Evolutionary conservation across 768 basidiomycete species (phyloP), one percentile per base, ranked within the genome.

Genomic region (Hirschioporus abietinus): DNA sequence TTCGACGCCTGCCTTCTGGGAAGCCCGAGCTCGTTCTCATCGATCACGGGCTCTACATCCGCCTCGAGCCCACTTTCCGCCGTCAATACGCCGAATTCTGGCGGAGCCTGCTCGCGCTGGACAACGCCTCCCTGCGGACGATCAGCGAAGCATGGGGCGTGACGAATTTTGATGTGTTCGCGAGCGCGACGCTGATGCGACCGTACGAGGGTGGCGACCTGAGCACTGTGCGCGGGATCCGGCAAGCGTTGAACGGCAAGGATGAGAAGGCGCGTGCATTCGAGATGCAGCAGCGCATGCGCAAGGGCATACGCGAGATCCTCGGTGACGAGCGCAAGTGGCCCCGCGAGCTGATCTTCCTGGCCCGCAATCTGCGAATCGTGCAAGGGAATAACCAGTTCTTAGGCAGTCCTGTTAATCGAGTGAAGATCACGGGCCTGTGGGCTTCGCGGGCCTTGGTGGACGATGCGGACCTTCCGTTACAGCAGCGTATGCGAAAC

Each of bases 41-140:
- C 71, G 96, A 98, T 74, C 96, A 98, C 74, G 96, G 96, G 0
- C 79, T 98, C 12, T 97, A 96, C 73, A 91, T 96, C 52, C 79
- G 80, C 8, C 83, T 95, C 3, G 76, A 85, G 18, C 84, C 88
- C 20, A 74, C 80, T 1, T 94, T 97, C 74, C 83, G 86, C 68
- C 78, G 82, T 35, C 86, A 96, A 66, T 96, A 95, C 80, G 89
- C 90, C 20, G 77, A 80, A 4, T 78, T 96, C 5, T 95, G 94
- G 94, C 82, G 86, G 63, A 83, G 82, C 20, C 81, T 90, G 71
- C 76, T 88, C 23, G 79, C 80, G 1, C 81, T 81, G 3, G 87
- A 90, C 72, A 86, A 83, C 73, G 75, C 76, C 17, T 78, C 79
- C 27, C 82, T 90, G 4, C 79, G 83, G 66, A 72, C 72, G 10